These are phyloP conservation scores for Neofusicoccum laricinum DNA, from an alignment of 2,329 filamentous ascomycete species.

Conservation along the genomic window DNA sequence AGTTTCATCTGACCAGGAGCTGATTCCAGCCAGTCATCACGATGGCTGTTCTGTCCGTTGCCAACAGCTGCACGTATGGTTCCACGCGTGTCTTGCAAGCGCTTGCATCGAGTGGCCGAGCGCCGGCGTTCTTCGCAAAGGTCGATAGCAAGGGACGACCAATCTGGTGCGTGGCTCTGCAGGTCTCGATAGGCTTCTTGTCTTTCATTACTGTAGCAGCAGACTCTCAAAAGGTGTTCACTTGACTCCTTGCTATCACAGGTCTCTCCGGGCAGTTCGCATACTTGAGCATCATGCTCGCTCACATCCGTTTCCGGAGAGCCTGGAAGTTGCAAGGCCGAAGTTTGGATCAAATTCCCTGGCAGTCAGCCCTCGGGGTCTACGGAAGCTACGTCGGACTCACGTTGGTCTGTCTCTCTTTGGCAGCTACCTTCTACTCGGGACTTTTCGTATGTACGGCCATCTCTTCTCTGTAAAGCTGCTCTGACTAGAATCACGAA, in stretches of 20 bases:
- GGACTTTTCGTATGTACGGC: constrained; percentile 37
- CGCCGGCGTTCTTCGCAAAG: constrained; percentile 53
- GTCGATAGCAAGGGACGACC: constrained; percentile 59
- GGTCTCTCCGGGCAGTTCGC: constrained; percentile 70
- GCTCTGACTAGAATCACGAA: constrained; percentile 41
- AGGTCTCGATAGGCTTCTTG: constrained; percentile 53
- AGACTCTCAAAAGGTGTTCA: constrained; percentile 48
- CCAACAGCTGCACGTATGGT: constrained; percentile 84
- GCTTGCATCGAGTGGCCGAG: constrained; percentile 69
- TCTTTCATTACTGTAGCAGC: constrained; percentile 53
- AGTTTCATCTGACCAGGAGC: not conserved
- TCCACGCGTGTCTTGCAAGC: constrained; percentile 83
- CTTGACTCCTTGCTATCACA: constrained; percentile 65
- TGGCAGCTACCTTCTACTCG: not conserved
- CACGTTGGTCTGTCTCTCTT: not conserved
- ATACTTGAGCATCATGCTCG: constrained; percentile 64
- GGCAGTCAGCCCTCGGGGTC: constrained; percentile 72
- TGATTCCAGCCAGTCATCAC: constrained; percentile 61
- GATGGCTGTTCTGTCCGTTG: constrained; percentile 79
- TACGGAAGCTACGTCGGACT: constrained; percentile 71
- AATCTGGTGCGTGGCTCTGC: constrained; percentile 49
- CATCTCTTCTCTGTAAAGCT: constrained; percentile 59
- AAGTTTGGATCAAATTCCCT: constrained; percentile 70
- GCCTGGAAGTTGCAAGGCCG: constrained; percentile 59
- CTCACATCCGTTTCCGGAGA: constrained; percentile 62